phyloP scores from a whole-genome alignment of 1,139 yeast species.

The Blastobotrys persicus region DNA sequence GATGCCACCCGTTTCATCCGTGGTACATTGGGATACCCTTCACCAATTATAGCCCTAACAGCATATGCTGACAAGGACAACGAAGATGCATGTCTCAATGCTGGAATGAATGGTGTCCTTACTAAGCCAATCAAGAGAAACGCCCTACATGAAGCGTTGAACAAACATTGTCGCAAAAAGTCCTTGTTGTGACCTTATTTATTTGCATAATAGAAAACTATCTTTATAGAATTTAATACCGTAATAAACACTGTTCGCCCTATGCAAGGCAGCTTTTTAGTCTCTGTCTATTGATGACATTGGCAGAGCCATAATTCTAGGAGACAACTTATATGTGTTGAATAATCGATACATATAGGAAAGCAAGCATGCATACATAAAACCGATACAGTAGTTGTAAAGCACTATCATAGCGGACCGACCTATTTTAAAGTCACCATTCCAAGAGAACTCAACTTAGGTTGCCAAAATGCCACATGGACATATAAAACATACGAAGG shows the following conservation, averaged over 20 bases:
- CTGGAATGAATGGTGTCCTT: constrained; percentile 87
- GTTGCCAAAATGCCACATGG: no score
- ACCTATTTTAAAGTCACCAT: no score
- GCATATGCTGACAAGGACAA: constrained; percentile 92
- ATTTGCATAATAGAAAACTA: neutral
- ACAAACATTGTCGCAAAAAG: constrained; percentile 35
- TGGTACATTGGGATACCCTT: constrained; percentile 55
- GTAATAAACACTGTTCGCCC: neutral
- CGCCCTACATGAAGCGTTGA: constrained; percentile 51
- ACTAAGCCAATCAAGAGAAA: constrained; percentile 82
- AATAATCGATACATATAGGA: no score
- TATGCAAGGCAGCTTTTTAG: no score
- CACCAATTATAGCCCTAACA: constrained; percentile 88
- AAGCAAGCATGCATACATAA: no score
- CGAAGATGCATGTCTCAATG: constrained; percentile 68
- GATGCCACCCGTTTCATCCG: constrained; percentile 76
- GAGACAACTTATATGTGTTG: no score
- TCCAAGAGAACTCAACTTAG: no score
- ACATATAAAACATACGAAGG: no score
- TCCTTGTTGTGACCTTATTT: neutral
- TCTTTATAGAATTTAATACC: neutral
- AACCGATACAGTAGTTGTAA: no score
- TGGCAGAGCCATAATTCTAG: no score
- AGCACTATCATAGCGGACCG: no score
- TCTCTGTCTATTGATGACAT: no score